These are phyloP conservation scores for Begonia peltatifolia DNA, from an alignment of 306 rosid genomes.

Conservation along the genomic window DNA sequence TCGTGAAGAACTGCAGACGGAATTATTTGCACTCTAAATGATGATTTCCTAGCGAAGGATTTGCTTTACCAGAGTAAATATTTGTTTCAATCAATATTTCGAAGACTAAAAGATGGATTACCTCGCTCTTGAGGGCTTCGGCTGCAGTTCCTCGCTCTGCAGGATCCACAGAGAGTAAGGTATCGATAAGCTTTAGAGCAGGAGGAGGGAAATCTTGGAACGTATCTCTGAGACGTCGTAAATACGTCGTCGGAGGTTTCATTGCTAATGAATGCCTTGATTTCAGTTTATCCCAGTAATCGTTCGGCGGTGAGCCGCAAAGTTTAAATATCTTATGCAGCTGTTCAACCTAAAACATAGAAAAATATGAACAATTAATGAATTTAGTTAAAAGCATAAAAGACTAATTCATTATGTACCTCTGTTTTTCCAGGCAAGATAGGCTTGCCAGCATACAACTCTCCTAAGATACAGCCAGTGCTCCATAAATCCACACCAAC, in stretches of 20 bases:
- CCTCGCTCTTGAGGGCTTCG: slow-evolving; percentile 65
- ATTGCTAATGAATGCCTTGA: slow-evolving; percentile 43
- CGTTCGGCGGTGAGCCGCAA: slow-evolving; percentile 87
- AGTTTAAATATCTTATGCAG: slow-evolving; percentile 86
- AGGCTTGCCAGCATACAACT: slow-evolving; percentile 72
- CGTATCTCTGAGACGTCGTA: slow-evolving; percentile 50
- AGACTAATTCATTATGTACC: slow-evolving; percentile 25
- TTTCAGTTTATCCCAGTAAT: slow-evolving; percentile 60
- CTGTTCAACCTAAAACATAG: slow-evolving; percentile 67
- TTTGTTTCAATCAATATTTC: not conserved
- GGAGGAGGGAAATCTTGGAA: slow-evolving; percentile 52
- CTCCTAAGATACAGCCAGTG: slow-evolving; percentile 89
- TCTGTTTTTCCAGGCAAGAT: slow-evolving; percentile 93
- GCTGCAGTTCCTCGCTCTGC: slow-evolving; percentile 60
- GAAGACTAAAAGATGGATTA: slow-evolving; percentile 1
- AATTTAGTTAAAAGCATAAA: not conserved
- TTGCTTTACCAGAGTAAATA: not conserved
- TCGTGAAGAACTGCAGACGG: slow-evolving; percentile 49
- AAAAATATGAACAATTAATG: not conserved
- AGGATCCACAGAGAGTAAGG: slow-evolving; percentile 71
- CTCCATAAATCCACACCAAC: slow-evolving; percentile 94
- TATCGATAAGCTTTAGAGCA: slow-evolving; percentile 56
- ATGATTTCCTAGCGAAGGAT: too few relatives aligned
- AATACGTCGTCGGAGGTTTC: slow-evolving; percentile 65
- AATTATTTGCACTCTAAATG: not conserved